Conservation (phyloP, 2,329 filamentous ascomycete species). For the Cercospora sp. region DNA sequence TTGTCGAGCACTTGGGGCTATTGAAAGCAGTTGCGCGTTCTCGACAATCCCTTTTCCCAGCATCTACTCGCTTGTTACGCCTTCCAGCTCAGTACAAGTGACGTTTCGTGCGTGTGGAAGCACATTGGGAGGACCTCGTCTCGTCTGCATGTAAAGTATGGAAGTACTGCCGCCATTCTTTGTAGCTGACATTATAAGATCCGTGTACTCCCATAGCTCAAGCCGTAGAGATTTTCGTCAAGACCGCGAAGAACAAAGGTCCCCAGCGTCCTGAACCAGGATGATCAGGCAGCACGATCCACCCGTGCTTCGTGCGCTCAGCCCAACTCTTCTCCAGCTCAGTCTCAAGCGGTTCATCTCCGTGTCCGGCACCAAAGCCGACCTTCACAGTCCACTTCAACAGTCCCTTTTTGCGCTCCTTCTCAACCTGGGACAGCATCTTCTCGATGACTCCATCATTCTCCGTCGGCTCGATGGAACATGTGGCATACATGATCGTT, state of each 20-base stretch:
- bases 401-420: slow-evolving; percentile 42
- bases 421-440: slow-evolving; percentile 37
- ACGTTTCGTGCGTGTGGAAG: neutral
- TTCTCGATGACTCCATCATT: slow-evolving; percentile 46
- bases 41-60: no score
- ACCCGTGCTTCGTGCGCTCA: slow-evolving; percentile 41
- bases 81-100: neutral
- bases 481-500: slow-evolving; percentile 45
- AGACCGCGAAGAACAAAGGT: slow-evolving; percentile 44
- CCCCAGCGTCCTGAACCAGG: slow-evolving; percentile 41
- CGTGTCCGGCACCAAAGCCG: slow-evolving; percentile 26
- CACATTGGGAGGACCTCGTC: no score
- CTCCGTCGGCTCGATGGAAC: slow-evolving; percentile 44
- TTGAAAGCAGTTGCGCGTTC: no score
- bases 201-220: neutral
- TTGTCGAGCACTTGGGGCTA: no score
- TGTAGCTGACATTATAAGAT: neutral
- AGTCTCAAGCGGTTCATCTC: slow-evolving; percentile 22
- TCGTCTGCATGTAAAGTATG: no score
- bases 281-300: slow-evolving; percentile 46
- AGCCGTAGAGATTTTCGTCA: slow-evolving; percentile 37
- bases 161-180: no score
- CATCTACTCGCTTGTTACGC: neutral
- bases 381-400: slow-evolving; percentile 38
- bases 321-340: slow-evolving; percentile 30